phyloP scores from a whole-genome alignment of 1,284 basidiomycete genomes.

The Golubevia sp. region DNA sequence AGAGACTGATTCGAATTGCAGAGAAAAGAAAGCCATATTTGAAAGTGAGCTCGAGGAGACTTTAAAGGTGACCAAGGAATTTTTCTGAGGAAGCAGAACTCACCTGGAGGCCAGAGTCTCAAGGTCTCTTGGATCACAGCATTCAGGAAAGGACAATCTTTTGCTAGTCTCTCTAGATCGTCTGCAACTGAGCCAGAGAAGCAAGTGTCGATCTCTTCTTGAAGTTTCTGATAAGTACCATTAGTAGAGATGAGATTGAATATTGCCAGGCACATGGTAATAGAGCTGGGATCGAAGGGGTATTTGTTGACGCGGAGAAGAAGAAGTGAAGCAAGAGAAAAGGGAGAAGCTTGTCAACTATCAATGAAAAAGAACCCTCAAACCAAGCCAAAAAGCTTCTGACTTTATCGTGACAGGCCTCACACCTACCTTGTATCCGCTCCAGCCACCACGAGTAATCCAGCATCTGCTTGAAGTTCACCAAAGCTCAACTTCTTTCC shows the following conservation, averaged over 20 bases:
- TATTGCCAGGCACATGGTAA: constrained; percentile 19
- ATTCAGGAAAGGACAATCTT: constrained; percentile 23
- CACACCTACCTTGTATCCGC: constrained; percentile 30
- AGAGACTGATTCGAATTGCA: constrained; percentile 11
- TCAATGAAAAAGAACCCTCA: no score
- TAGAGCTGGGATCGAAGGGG: no score
- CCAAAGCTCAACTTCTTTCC: constrained; percentile 2
- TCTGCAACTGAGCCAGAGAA: constrained; percentile 15
- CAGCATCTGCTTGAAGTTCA: constrained; percentile 20
- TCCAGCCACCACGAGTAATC: constrained; percentile 26
- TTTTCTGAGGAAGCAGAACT: no score
- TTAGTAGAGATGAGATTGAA: constrained; percentile 18
- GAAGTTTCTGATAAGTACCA: constrained; percentile 8
- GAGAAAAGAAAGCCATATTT: no score
- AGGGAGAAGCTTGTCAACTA: no score
- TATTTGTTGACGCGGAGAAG: no score
- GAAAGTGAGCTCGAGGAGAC: no score
- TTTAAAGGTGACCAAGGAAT: no score
- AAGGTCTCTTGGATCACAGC: constrained; percentile 28
- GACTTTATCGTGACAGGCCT: no score
- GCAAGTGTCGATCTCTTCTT: constrained; percentile 14
- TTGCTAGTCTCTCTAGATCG: constrained; percentile 13
- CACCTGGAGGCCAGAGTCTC: constrained; percentile 20
- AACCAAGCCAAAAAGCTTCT: no score
- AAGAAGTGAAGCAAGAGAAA: no score